A percentile compares a stretch with the other conserved stretches of the same genome.
Conservation (phyloP, 2,329 filamentous ascomycete species). For the Trichoderma aggressivum region DNA sequence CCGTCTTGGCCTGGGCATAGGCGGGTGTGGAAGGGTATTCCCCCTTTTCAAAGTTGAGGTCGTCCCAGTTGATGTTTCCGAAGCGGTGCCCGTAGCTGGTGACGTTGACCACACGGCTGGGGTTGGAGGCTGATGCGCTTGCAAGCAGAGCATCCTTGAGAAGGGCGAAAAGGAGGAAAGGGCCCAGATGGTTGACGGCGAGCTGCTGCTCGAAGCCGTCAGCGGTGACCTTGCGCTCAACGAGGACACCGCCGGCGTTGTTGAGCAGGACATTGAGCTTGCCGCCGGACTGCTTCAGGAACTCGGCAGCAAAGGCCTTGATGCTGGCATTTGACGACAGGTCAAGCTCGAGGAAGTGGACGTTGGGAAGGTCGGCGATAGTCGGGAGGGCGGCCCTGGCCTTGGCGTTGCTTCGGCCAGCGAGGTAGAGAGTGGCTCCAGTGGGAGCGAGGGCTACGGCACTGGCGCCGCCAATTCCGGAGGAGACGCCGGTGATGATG, state of each 20-base stretch:
- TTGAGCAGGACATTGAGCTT: conserved; percentile 24
- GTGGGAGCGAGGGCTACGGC: conserved; percentile 41
- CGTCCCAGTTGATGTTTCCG: conserved; percentile 34
- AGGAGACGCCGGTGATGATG: conserved; percentile 42
- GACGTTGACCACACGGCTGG: conserved; percentile 14
- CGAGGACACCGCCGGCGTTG: conserved; percentile 24
- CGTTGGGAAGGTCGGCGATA: conserved; percentile 17
- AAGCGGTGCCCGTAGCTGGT: conserved; percentile 33
- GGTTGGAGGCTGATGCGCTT: neutral
- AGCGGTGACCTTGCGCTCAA: conserved; percentile 19
- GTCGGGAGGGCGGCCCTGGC: conserved; percentile 16
- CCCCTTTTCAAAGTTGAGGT: conserved; percentile 29
- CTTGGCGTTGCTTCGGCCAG: conserved; percentile 23
- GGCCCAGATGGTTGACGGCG: conserved; percentile 50
- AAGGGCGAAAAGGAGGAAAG: conserved; percentile 50
- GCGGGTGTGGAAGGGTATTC: neutral
- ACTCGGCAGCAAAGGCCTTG: conserved; percentile 22
- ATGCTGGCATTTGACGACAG: conserved; percentile 27
- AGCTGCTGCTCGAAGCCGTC: conserved; percentile 41
- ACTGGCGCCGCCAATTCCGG: conserved; percentile 43
- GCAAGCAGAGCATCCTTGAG: conserved; percentile 16
- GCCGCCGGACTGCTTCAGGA: conserved; percentile 18
- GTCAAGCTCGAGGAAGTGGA: conserved; percentile 24
- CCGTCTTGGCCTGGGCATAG: conserved; percentile 44
- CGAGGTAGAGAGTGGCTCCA: conserved; percentile 23